phyloP scores from a whole-genome alignment of 768 basidiomycete species.

The Lactarius akahatsu region DNA sequence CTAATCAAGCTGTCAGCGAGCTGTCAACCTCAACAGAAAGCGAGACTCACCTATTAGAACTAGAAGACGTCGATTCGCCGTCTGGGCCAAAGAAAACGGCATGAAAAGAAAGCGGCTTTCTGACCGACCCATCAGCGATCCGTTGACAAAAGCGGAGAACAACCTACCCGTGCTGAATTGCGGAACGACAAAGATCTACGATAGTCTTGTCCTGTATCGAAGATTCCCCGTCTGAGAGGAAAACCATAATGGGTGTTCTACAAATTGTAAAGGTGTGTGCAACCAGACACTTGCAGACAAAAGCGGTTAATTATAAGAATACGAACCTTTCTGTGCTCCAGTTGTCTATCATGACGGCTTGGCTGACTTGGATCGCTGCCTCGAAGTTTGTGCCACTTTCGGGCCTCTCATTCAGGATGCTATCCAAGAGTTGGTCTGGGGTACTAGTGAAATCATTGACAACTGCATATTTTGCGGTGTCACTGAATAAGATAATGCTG shows the following conservation, averaged over 20 bases:
- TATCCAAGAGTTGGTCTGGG: slow-evolving; percentile 45
- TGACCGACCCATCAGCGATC: slow-evolving; percentile 28
- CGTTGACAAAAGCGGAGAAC: not conserved
- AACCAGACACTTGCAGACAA: not conserved
- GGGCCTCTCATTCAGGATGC: slow-evolving; percentile 38
- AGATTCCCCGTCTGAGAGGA: slow-evolving; percentile 58
- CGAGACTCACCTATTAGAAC: not conserved
- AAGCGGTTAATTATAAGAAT: not conserved
- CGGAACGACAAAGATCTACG: slow-evolving; percentile 43
- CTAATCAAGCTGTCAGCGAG: not conserved
- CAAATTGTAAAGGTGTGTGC: slow-evolving; percentile 15
- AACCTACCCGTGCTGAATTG: slow-evolving; percentile 46
- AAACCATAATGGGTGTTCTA: slow-evolving; percentile 53
- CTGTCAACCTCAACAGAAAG: not conserved
- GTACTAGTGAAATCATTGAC: slow-evolving; percentile 48
- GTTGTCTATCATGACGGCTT: slow-evolving; percentile 42
- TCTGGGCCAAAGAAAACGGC: slow-evolving; percentile 54
- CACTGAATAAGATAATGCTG: slow-evolving; percentile 51
- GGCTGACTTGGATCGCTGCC: slow-evolving; percentile 40
- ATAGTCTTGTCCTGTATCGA: slow-evolving; percentile 39
- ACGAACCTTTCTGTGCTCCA: slow-evolving; percentile 53
- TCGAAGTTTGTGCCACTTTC: slow-evolving; percentile 45
- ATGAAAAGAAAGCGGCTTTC: slow-evolving; percentile 58
- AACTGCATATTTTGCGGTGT: slow-evolving; percentile 31
- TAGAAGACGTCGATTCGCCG: not conserved